A percentile compares a stretch with the other conserved stretches of the same genome.
Evolutionary conservation across 352 stramenopile genomes (phyloP).

Genomic region (Phytophthora multivora): DNA sequence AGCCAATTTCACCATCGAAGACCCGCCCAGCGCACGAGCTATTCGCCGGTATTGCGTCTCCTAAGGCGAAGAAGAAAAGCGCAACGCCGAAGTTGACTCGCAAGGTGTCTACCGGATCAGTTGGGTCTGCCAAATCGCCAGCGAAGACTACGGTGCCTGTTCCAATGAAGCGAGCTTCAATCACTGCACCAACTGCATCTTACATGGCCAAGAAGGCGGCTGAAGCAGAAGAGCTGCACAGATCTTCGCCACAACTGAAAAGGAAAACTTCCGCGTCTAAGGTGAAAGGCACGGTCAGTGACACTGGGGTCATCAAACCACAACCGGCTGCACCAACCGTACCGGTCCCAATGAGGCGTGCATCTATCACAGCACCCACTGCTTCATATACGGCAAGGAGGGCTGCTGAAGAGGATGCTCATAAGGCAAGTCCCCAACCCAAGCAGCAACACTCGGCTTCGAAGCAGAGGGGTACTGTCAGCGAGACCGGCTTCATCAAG

Average conservation of each 20-base stretch:
- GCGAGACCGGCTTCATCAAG: constrained; percentile 34
- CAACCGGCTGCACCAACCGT: constrained; percentile 25
- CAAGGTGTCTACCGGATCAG: constrained; percentile 28
- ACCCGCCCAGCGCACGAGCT: constrained; percentile 10
- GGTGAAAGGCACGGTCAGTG: constrained; percentile 16
- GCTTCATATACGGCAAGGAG: constrained; percentile 38
- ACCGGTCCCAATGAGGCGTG: constrained; percentile 31
- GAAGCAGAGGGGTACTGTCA: constrained; percentile 19
- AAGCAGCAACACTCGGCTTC: constrained; percentile 15
- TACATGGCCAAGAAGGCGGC: constrained; percentile 29
- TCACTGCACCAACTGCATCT: constrained; percentile 35
- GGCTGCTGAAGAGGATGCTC: constrained; percentile 11
- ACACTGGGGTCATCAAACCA: constrained; percentile 33
- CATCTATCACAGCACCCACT: constrained; percentile 38
- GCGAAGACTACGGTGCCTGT: constrained; percentile 17
- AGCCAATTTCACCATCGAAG: constrained; percentile 14
- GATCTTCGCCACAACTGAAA: constrained; percentile 14
- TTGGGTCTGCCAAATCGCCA: constrained; percentile 30
- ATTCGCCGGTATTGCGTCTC: constrained; percentile 7
- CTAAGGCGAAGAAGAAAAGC: constrained; percentile 11
- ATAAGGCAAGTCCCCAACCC: constrained; percentile 1
- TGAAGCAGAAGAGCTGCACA: constrained; percentile 19
- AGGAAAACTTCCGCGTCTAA: constrained; percentile 20
- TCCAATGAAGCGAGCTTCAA: constrained; percentile 35
- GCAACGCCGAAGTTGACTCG: constrained; percentile 22